Conservation (phyloP, 768 basidiomycete genomes). For the Leccinum truebloodii region DNA sequence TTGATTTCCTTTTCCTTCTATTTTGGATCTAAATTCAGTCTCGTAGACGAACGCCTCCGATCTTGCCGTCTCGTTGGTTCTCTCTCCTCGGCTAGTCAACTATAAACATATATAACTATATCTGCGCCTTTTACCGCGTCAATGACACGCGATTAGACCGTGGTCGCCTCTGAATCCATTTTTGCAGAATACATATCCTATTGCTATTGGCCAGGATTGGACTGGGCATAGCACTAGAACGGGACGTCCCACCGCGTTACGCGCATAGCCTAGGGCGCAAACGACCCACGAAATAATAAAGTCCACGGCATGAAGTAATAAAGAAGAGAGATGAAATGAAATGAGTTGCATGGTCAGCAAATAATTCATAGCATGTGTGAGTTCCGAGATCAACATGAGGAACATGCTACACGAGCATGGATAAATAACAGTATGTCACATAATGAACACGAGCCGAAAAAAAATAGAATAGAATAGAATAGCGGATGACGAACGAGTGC, state of each 20-base stretch:
- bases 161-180: neutral
- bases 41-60: neutral
- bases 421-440: constrained; percentile 20
- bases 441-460: constrained; percentile 2
- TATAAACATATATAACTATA: neutral
- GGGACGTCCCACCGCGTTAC: neutral
- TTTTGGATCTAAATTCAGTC: neutral
- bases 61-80: neutral
- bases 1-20: neutral
- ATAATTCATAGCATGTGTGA: constrained; percentile 6
- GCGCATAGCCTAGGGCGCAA: neutral
- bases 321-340: neutral
- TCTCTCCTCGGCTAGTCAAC: neutral
- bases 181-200: neutral
- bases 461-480: neutral
- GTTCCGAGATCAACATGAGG: neutral
- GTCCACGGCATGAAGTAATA: neutral
- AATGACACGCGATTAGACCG: neutral
- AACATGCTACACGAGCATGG: constrained; percentile 2
- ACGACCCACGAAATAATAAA: neutral
- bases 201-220: neutral
- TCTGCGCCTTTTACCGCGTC: neutral
- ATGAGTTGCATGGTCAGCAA: neutral
- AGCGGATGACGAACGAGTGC: neutral
- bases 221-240: neutral